Evolutionary conservation across 2,329 filamentous ascomycete species (phyloP).

Genomic region (Epichloe uncinata): DNA sequence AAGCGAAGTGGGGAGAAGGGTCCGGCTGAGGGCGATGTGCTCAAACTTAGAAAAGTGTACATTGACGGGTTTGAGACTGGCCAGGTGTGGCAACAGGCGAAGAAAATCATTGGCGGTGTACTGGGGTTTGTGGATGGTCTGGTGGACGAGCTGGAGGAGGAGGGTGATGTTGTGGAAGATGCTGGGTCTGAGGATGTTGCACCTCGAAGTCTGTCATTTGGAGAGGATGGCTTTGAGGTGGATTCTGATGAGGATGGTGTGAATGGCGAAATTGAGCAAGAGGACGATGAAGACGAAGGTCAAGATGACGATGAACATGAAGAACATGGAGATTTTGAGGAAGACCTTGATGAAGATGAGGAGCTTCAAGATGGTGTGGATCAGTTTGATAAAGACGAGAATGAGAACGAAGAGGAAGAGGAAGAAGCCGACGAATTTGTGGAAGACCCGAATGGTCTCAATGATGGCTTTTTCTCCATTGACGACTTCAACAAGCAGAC

Average conservation of each 20-base stretch:
- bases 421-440: constrained; percentile 29
- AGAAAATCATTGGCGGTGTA: constrained; percentile 56
- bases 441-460: constrained; percentile 65
- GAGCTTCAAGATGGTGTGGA: constrained; percentile 22
- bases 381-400: constrained; percentile 20
- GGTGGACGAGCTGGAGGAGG: constrained; percentile 36
- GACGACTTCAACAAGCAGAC: constrained; percentile 94
- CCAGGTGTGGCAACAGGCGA: constrained; percentile 91
- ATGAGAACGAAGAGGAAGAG: constrained; percentile 21
- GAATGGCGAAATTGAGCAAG: constrained; percentile 9
- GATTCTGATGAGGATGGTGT: constrained; percentile 19
- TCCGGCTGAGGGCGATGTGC: constrained; percentile 30
- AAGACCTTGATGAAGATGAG: constrained; percentile 15
- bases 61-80: constrained; percentile 74
- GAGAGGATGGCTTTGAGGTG: constrained; percentile 18
- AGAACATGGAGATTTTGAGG: constrained; percentile 16
- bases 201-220: constrained; percentile 14
- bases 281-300: constrained; percentile 9
- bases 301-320: constrained; percentile 17
- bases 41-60: constrained; percentile 75
- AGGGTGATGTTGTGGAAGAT: constrained; percentile 28
- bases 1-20: constrained; percentile 47
- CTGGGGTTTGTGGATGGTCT: constrained; percentile 34
- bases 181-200: constrained; percentile 18
- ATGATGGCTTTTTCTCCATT: constrained; percentile 96